A percentile compares a stretch with the other conserved stretches of the same genome.
phyloP scores from a whole-genome alignment of 2,329 filamentous ascomycete genomes.

The Ramularia collo-cygni region DNA sequence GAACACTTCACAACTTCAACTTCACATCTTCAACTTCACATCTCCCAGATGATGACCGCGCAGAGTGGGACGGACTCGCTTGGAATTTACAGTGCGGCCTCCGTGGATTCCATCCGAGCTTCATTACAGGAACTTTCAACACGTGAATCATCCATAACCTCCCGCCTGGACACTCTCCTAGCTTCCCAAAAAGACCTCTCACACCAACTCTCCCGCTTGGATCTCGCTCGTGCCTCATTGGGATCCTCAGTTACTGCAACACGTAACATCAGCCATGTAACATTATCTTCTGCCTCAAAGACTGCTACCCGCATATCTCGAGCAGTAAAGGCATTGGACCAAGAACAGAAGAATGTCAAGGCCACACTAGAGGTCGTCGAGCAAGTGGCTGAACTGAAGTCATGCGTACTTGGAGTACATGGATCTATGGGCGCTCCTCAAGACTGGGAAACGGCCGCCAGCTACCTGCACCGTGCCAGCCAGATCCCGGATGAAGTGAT shows the following conservation, averaged over 20 bases:
- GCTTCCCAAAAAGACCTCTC: constrained; percentile 80
- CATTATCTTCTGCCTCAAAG: constrained; percentile 78
- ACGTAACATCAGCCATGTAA: constrained; percentile 76
- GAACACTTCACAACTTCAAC: too few relatives aligned
- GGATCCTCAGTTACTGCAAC: constrained; percentile 81
- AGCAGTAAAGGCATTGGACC: constrained; percentile 79
- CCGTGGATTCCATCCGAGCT: constrained; percentile 70
- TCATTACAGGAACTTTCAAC: constrained; percentile 67
- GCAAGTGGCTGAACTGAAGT: constrained; percentile 93
- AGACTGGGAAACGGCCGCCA: constrained; percentile 95
- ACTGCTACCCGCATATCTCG: constrained; percentile 81
- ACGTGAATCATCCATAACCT: constrained; percentile 67
- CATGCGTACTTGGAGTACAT: constrained; percentile 87
- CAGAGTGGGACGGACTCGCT: not conserved
- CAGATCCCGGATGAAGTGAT: constrained; percentile 75
- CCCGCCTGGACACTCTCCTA: constrained; percentile 67
- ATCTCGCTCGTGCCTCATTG: constrained; percentile 80
- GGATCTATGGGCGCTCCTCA: constrained; percentile 97
- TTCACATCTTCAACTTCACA: too few relatives aligned
- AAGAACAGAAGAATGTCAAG: constrained; percentile 86
- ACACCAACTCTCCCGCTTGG: constrained; percentile 78
- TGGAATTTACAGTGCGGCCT: constrained; percentile 61
- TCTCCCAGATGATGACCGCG: not conserved
- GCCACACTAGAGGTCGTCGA: constrained; percentile 87
- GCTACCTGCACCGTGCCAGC: constrained; percentile 75